Conservation (phyloP, 2,329 filamentous ascomycete genomes). For the Neurospora crassa region DNA sequence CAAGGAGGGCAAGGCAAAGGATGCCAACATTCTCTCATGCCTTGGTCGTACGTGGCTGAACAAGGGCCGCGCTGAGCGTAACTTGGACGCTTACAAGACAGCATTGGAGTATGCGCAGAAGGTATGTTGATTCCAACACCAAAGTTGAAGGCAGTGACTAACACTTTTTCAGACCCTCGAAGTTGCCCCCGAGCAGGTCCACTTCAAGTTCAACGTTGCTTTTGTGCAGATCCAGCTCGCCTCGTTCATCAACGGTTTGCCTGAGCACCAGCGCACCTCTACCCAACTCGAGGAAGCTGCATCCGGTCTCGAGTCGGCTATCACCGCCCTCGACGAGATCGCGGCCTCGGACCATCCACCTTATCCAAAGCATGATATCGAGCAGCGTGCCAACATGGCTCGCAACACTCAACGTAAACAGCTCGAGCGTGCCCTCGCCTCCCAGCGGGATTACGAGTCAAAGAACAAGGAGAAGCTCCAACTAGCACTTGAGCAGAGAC, state of each 20-base stretch:
- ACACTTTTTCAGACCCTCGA: constrained; percentile 51
- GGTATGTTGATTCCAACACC: constrained; percentile 29
- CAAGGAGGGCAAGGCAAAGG: constrained; percentile 63
- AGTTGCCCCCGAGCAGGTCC: constrained; percentile 71
- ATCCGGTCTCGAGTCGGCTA: constrained; percentile 75
- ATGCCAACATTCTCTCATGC: constrained; percentile 73
- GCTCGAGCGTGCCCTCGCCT: constrained; percentile 73
- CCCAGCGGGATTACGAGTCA: constrained; percentile 84
- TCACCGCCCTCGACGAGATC: constrained; percentile 59
- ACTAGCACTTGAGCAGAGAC: constrained; percentile 68
- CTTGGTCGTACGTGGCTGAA: constrained; percentile 81
- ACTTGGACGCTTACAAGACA: constrained; percentile 46
- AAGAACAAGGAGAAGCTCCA: constrained; percentile 84
- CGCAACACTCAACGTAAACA: constrained; percentile 91
- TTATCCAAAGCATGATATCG: constrained; percentile 82
- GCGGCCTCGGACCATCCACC: constrained; percentile 59
- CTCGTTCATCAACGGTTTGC: constrained; percentile 63
- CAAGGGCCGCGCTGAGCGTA: constrained; percentile 57
- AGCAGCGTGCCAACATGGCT: constrained; percentile 95
- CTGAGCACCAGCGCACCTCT: constrained; percentile 67
- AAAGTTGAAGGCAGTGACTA: not conserved
- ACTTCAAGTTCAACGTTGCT: constrained; percentile 95
- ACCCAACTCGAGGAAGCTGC: constrained; percentile 74
- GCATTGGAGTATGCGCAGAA: constrained; percentile 53
- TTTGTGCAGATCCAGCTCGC: constrained; percentile 96